Evolutionary conservation across 805 yeast genomes (phyloP).

Genomic region (Kodamaea jinghongensis): DNA sequence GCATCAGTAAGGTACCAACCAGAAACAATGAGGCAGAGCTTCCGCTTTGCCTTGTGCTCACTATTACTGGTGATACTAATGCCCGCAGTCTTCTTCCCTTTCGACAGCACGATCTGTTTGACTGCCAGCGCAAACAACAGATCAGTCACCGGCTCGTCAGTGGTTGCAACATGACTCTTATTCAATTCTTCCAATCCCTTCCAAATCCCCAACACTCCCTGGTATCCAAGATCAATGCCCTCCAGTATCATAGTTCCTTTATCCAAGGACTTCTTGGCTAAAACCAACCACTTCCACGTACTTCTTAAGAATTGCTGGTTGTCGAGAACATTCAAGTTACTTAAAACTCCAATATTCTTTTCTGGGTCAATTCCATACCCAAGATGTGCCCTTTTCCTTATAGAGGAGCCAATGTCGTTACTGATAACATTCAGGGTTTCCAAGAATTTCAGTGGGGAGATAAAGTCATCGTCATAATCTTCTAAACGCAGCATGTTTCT

Average conservation of each 20-base stretch:
- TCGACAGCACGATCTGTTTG: constrained; percentile 46
- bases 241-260: constrained; percentile 67
- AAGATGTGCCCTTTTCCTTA: constrained; percentile 64
- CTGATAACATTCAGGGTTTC: constrained; percentile 47
- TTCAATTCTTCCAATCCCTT: constrained; percentile 56
- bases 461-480: constrained; percentile 24
- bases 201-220: constrained; percentile 92
- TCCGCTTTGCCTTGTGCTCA: constrained; percentile 61
- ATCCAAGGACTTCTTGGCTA: constrained; percentile 62
- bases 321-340: constrained; percentile 47
- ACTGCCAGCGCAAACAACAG: constrained; percentile 51
- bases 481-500: constrained; percentile 11
- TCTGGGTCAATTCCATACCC: constrained; percentile 74
- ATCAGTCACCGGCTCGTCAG: constrained; percentile 26
- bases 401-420: constrained; percentile 72
- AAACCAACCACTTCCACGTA: constrained; percentile 89
- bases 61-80: constrained; percentile 45
- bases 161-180: constrained; percentile 43
- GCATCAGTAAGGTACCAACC: constrained; percentile 85
- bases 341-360: constrained; percentile 59
- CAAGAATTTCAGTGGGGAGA: constrained; percentile 29
- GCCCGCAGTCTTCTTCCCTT: constrained; percentile 47
- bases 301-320: constrained; percentile 56
- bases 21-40: constrained; percentile 74
- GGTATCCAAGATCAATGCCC: constrained; percentile 75